A percentile compares a stretch with the other conserved stretches of the same genome.
phyloP scores from a whole-genome alignment of 2,329 filamentous ascomycete genomes.

The Lasiodiplodia theobromae region DNA sequence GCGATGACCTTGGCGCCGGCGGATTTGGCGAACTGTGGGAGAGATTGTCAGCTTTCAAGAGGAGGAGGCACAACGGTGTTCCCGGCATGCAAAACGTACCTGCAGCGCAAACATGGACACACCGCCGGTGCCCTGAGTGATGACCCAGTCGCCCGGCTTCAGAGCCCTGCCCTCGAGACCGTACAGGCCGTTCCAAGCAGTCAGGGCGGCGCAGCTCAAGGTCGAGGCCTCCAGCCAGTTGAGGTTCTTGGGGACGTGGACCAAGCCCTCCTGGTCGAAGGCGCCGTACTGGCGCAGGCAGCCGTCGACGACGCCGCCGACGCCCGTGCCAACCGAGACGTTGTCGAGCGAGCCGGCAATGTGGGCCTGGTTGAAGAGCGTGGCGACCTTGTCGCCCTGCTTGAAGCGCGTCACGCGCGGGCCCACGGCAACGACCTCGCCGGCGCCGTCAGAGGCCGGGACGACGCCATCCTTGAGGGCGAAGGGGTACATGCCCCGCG shows the following conservation, averaged over 20 bases:
- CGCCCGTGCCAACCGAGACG: constrained; percentile 57
- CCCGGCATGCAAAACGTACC: constrained; percentile 43
- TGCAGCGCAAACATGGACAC: constrained; percentile 72
- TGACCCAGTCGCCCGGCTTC: constrained; percentile 56
- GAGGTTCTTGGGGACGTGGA: constrained; percentile 66
- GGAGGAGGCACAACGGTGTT: background rate
- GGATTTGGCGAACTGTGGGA: constrained; percentile 55
- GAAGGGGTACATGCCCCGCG: constrained; percentile 48
- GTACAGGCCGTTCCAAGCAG: constrained; percentile 62
- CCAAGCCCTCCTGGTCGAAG: constrained; percentile 72
- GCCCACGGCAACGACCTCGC: constrained; percentile 61
- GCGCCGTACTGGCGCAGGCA: constrained; percentile 71
- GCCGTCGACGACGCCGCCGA: constrained; percentile 74
- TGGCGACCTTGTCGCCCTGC: constrained; percentile 65
- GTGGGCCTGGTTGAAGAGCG: constrained; percentile 69
- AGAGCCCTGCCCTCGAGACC: constrained; percentile 52
- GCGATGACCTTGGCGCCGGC: constrained; percentile 64
- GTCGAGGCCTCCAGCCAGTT: constrained; percentile 56
- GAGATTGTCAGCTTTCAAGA: constrained; percentile 11
- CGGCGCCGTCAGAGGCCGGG: constrained; percentile 61
- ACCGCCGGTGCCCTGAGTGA: constrained; percentile 75
- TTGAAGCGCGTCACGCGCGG: constrained; percentile 63
- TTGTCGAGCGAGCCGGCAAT: constrained; percentile 57
- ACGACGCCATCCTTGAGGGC: constrained; percentile 49
- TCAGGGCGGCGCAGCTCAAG: constrained; percentile 53